A percentile compares a stretch with the other conserved stretches of the same genome.
These are phyloP conservation scores for Fraxinus anomala DNA, from an alignment of 257 asterid genomes.

Conservation along the genomic window DNA sequence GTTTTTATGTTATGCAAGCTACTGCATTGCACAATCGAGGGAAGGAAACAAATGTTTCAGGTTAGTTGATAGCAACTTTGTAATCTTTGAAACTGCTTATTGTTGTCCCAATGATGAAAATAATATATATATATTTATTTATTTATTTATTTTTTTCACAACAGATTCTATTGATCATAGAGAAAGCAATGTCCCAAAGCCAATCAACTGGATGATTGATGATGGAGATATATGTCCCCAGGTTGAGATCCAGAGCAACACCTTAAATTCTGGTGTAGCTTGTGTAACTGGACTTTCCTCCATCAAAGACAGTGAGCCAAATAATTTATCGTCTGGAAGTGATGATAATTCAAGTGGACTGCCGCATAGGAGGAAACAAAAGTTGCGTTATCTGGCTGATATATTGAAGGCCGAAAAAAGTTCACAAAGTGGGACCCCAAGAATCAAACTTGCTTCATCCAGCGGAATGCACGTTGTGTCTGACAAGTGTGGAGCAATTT, in stretches of 20 bases:
- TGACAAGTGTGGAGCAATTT: conserved; percentile 37
- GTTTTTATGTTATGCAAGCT: conserved; percentile 19
- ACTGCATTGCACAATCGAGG: conserved; percentile 24
- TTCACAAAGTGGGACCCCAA: conserved; percentile 23
- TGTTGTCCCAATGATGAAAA: conserved; percentile 17
- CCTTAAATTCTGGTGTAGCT: conserved; percentile 13
- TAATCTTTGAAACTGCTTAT: neutral
- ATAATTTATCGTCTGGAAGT: conserved; percentile 44
- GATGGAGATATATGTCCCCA: neutral
- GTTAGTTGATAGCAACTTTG: conserved; percentile 25
- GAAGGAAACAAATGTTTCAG: conserved; percentile 26
- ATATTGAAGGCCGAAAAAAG: conserved; percentile 53
- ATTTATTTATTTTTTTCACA: neutral
- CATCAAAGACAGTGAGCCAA: conserved; percentile 32
- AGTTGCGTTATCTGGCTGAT: conserved; percentile 72
- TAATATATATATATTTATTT: no score
- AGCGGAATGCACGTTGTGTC: conserved; percentile 31
- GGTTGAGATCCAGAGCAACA: neutral
- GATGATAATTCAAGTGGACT: conserved; percentile 39
- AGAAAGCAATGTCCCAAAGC: neutral
- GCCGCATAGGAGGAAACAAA: conserved; percentile 47
- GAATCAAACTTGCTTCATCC: conserved; percentile 29
- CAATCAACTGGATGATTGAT: neutral
- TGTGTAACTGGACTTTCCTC: conserved; percentile 32
- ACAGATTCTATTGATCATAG: conserved; percentile 31